A percentile compares a stretch with the other conserved stretches of the same genome.
phyloP scores from a whole-genome alignment of 108 stramenopile genomes.

The Nitzschia sp. region DNA sequence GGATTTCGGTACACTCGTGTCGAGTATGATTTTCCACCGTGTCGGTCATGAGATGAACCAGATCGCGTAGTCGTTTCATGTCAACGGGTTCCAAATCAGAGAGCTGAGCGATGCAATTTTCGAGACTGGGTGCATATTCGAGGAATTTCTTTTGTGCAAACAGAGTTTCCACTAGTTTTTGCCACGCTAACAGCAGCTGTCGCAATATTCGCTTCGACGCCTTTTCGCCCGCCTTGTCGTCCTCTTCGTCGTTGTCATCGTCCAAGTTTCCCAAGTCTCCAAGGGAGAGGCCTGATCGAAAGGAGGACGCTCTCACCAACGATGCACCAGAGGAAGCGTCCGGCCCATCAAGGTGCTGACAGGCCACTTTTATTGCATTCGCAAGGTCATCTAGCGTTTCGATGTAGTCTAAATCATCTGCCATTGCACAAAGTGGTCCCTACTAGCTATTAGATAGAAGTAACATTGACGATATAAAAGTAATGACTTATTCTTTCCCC shows the following conservation, averaged over 20 bases:
- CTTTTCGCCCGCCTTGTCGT: neutral
- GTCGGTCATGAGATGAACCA: constrained; percentile 33
- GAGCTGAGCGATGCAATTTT: constrained; percentile 1
- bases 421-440: neutral
- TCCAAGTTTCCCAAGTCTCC: neutral
- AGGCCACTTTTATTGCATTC: constrained; percentile 2
- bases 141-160: constrained; percentile 13
- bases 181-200: neutral
- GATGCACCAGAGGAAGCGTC: neutral
- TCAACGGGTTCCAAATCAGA: neutral
- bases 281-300: neutral
- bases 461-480: neutral
- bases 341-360: constrained; percentile 6
- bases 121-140: constrained; percentile 4
- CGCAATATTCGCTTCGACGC: neutral
- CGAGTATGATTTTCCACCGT: constrained; percentile 23
- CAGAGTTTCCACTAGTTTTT: constrained; percentile 5
- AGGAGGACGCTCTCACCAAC: neutral
- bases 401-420: constrained; percentile 15
- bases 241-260: constrained; percentile 1
- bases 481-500: neutral
- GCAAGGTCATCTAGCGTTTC: constrained; percentile 16
- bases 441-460: neutral
- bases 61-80: neutral
- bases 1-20: constrained; percentile 31